These are phyloP conservation scores for Candida rishiriensis DNA, from an alignment of 805 yeast genomes.

Conservation along the genomic window DNA sequence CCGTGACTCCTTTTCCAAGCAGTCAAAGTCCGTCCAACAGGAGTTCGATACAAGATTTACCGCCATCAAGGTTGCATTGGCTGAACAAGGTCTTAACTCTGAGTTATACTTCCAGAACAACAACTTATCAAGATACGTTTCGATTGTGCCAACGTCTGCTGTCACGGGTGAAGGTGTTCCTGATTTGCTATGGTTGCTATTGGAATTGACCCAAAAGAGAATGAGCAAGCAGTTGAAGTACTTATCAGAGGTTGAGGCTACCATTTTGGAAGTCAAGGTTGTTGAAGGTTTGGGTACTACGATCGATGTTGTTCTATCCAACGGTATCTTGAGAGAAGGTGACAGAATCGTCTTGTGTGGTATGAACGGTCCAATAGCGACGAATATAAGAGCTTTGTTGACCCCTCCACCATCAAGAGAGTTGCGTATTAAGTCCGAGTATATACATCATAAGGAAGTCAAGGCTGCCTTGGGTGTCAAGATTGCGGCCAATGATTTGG, in stretches of 20 bases:
- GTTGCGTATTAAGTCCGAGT: constrained; percentile 93
- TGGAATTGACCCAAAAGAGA: constrained; percentile 95
- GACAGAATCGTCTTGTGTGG: constrained; percentile 96
- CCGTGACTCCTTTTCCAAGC: constrained; percentile 88
- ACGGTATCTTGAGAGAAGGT: constrained; percentile 93
- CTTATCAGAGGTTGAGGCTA: constrained; percentile 89
- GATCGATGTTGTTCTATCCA: constrained; percentile 95
- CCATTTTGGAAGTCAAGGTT: constrained; percentile 95
- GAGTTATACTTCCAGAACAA: constrained; percentile 94
- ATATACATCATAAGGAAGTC: constrained; percentile 94
- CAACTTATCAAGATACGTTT: constrained; percentile 88
- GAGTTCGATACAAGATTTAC: constrained; percentile 88
- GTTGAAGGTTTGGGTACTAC: constrained; percentile 99
- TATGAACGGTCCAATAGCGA: constrained; percentile 96
- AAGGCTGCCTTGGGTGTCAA: constrained; percentile 99
- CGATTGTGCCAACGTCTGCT: constrained; percentile 98
- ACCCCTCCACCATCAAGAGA: constrained; percentile 98
- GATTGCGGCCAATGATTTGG: constrained; percentile 96
- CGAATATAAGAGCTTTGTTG: constrained; percentile 89
- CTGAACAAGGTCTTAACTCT: constrained; percentile 98
- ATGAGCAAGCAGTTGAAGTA: constrained; percentile 99
- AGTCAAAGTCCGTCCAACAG: constrained; percentile 77
- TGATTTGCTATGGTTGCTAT: constrained; percentile 89
- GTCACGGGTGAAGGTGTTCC: constrained; percentile 99
- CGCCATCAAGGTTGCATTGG: constrained; percentile 81